Percentiles rank a stretch among this genome's conserved stretches.
phyloP scores from a whole-genome alignment of 805 yeast genomes.

The Wickerhamiella shivajii region DNA sequence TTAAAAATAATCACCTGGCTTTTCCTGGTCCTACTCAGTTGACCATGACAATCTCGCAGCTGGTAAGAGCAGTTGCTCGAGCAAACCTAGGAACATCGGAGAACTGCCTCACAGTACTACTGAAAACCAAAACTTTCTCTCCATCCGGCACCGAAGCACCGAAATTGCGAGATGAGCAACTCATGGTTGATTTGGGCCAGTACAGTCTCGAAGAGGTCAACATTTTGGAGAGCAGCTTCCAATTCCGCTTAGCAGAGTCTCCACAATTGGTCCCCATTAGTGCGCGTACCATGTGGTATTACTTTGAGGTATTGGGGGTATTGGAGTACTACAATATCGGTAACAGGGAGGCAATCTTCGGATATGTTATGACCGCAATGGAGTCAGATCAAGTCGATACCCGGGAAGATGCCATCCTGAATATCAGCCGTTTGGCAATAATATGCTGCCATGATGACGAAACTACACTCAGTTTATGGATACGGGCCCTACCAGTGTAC shows the following conservation, averaged over 20 bases:
- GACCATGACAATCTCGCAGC: conserved; percentile 6
- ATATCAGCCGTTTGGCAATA: conserved; percentile 40
- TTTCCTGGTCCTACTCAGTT: conserved; percentile 13
- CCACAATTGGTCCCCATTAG: conserved; percentile 18
- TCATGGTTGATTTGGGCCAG: conserved; percentile 13
- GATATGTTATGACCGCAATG: conserved; percentile 37
- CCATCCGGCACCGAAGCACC: conserved; percentile 3
- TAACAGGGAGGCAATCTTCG: conserved; percentile 30
- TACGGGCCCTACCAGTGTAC: conserved; percentile 30
- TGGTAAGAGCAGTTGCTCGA: conserved; percentile 4
- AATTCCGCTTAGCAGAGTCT: conserved; percentile 4
- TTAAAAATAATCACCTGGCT: conserved; percentile 4
- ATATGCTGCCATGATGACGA: conserved; percentile 30
- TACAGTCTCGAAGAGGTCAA: conserved; percentile 29
- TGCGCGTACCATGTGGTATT: conserved; percentile 43
- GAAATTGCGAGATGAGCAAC: background rate
- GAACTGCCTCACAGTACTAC: conserved; percentile 1
- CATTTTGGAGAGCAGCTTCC: conserved; percentile 29
- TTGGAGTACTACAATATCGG: conserved; percentile 36
- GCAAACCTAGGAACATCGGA: background rate
- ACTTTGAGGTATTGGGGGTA: conserved; percentile 48
- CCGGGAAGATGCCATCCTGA: conserved; percentile 37
- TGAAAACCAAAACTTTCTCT: background rate
- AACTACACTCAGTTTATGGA: conserved; percentile 21
- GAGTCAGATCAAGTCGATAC: conserved; percentile 20